Conservation (phyloP, 1,139 yeast species). For the Pneumocystis oryctolagi region DNA sequence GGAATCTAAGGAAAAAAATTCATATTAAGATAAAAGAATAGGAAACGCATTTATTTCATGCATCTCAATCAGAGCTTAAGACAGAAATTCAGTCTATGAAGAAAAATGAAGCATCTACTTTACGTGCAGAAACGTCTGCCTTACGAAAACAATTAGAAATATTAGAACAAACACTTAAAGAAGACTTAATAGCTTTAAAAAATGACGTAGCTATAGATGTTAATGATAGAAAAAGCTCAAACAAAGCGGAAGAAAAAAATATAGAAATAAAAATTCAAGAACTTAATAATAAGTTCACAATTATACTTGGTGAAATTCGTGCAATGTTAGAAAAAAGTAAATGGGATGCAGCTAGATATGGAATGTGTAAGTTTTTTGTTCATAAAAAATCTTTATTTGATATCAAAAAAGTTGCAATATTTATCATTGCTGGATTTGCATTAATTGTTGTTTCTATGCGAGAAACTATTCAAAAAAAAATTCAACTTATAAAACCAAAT, state of each 20-base stretch:
- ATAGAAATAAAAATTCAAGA: slow-evolving; percentile 65
- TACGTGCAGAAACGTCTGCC: slow-evolving; percentile 50
- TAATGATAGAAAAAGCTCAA: slow-evolving; percentile 75
- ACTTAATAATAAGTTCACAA: slow-evolving; percentile 69
- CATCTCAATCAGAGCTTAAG: slow-evolving; percentile 76
- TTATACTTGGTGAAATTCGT: slow-evolving; percentile 21
- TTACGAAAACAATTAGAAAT: slow-evolving; percentile 56
- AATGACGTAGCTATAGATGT: slow-evolving; percentile 74
- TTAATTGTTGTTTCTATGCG: background rate
- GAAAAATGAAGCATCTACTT: slow-evolving; percentile 54
- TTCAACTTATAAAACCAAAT: background rate
- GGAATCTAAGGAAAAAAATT: background rate
- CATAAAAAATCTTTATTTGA: background rate
- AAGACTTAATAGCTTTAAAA: slow-evolving; percentile 46
- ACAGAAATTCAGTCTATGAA: slow-evolving; percentile 67
- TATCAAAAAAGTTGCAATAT: background rate
- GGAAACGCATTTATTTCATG: slow-evolving; percentile 56
- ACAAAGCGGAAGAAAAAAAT: slow-evolving; percentile 58
- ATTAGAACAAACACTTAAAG: slow-evolving; percentile 66
- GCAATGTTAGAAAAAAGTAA: slow-evolving; percentile 10
- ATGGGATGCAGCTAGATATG: slow-evolving; percentile 4
- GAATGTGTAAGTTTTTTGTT: background rate
- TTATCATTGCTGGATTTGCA: background rate
- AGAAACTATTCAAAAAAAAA: background rate
- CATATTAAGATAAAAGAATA: background rate